Percentiles rank a stretch among this genome's conserved stretches.
Conservation (phyloP, 179 eudicot species). For the Nepenthes alata region DNA sequence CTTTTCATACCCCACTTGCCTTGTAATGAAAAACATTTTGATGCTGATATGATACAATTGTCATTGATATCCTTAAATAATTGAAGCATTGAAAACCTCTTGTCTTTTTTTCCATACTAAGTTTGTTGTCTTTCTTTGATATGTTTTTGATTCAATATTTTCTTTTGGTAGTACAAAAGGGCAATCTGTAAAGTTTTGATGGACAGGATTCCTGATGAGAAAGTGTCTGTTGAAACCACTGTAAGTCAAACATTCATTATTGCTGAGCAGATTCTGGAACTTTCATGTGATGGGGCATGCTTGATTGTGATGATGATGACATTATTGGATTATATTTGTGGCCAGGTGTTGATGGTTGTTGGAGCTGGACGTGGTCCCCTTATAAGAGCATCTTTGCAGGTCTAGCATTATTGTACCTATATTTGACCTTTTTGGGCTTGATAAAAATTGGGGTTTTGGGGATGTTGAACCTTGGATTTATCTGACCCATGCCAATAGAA, state of each 20-base stretch:
- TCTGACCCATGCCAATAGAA: no score
- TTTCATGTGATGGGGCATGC: not conserved
- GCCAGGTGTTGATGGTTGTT: conserved; percentile 88
- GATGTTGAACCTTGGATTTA: no score
- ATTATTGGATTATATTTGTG: conserved; percentile 8
- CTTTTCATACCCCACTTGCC: no score
- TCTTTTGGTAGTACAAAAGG: conserved; percentile 39
- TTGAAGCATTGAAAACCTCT: not conserved
- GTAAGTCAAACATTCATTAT: conserved; percentile 31
- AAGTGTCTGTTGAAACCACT: conserved; percentile 47
- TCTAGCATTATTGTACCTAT: conserved; percentile 6
- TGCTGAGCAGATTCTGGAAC: not conserved
- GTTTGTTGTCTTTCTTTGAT: conserved; percentile 4
- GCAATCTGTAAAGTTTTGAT: conserved; percentile 79
- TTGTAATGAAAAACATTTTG: no score
- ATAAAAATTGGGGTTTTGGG: no score
- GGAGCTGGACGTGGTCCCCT: conserved; percentile 99
- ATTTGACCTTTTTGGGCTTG: no score
- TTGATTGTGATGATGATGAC: not conserved
- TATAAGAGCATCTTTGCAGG: conserved; percentile 90
- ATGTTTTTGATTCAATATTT: conserved; percentile 1
- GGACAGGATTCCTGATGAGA: conserved; percentile 72
- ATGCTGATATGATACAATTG: no score
- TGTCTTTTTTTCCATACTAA: not conserved
- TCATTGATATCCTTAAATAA: no score